Percentiles rank a stretch among this genome's conserved stretches.
phyloP scores from a whole-genome alignment of 2,329 filamentous ascomycete genomes.

The Tolypocladium tropicale region DNA sequence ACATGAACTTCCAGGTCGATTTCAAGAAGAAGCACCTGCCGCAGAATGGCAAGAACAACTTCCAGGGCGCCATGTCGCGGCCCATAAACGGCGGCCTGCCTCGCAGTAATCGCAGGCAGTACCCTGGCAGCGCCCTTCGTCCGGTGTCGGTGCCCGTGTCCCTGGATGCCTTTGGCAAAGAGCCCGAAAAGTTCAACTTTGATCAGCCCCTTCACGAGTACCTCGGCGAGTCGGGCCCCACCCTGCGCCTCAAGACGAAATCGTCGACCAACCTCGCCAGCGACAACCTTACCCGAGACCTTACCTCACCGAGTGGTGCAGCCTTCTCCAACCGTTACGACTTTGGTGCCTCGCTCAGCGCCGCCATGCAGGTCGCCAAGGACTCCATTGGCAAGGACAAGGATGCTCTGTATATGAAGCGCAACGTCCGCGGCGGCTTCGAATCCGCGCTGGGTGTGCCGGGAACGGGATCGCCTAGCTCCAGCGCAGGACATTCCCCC shows the following conservation, averaged over 20 bases:
- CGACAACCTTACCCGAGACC: conserved; percentile 44
- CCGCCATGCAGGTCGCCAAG: conserved; percentile 68
- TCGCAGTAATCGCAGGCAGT: conserved; percentile 51
- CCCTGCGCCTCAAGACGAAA: conserved; percentile 62
- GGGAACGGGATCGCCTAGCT: conserved; percentile 13
- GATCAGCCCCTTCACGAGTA: conserved; percentile 51
- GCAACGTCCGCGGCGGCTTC: conserved; percentile 23
- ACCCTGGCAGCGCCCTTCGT: conserved; percentile 28
- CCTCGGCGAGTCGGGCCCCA: conserved; percentile 50
- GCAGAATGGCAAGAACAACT: conserved; percentile 45
- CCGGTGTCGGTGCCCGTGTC: conserved; percentile 46
- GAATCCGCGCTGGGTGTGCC: conserved; percentile 6
- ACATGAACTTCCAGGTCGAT: conserved; percentile 85
- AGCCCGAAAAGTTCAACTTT: conserved; percentile 44
- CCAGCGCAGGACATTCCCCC: conserved; percentile 10
- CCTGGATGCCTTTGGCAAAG: conserved; percentile 62
- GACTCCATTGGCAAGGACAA: conserved; percentile 47
- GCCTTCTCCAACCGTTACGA: conserved; percentile 92
- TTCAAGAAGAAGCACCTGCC: conserved; percentile 71
- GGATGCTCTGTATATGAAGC: conserved; percentile 49
- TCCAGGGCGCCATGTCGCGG: conserved; percentile 39
- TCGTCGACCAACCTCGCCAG: conserved; percentile 53
- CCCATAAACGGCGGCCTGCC: conserved; percentile 44
- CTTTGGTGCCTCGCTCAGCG: conserved; percentile 82
- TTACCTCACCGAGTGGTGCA: conserved; percentile 50